phyloP scores from a whole-genome alignment of 257 asterid genomes.

The Solanum piurae region DNA sequence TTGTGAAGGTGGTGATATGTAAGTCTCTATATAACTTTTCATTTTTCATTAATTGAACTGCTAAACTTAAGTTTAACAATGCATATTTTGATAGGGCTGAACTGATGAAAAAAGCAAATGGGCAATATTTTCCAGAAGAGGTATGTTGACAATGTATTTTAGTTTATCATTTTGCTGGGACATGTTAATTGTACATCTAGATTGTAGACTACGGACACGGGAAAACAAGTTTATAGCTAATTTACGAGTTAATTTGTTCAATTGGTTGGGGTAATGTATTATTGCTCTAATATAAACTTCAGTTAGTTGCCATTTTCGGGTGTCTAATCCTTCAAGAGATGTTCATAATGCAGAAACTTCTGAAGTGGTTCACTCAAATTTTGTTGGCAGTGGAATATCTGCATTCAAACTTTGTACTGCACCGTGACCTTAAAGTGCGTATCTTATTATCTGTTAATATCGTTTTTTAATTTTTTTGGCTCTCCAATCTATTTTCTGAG shows the following conservation, averaged over 20 bases:
- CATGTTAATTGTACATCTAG: not conserved
- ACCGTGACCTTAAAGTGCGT: constrained; percentile 88
- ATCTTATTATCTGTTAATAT: not conserved
- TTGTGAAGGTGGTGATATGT: constrained; percentile 99
- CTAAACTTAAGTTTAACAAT: not conserved
- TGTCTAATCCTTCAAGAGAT: constrained; percentile 4
- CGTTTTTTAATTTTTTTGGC: not conserved
- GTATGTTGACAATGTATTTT: constrained; percentile 16
- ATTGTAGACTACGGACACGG: not conserved
- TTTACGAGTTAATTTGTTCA: not conserved
- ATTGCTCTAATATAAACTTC: not conserved
- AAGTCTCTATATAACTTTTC: constrained; percentile 16
- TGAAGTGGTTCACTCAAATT: constrained; percentile 93
- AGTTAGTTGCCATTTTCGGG: not conserved
- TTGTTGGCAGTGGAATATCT: constrained; percentile 90
- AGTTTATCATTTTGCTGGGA: not conserved
- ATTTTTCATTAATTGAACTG: constrained; percentile 3
- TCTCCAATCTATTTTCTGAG: not conserved
- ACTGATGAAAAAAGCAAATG: constrained; percentile 80
- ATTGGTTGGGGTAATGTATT: not conserved
- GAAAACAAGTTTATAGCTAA: not conserved
- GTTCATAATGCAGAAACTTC: constrained; percentile 50
- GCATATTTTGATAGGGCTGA: constrained; percentile 61
- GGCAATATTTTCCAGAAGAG: constrained; percentile 94
- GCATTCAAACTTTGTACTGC: constrained; percentile 89